Conservation (phyloP, 1,139 yeast genomes). For the Yamadazyma pseudoaaseri region DNA sequence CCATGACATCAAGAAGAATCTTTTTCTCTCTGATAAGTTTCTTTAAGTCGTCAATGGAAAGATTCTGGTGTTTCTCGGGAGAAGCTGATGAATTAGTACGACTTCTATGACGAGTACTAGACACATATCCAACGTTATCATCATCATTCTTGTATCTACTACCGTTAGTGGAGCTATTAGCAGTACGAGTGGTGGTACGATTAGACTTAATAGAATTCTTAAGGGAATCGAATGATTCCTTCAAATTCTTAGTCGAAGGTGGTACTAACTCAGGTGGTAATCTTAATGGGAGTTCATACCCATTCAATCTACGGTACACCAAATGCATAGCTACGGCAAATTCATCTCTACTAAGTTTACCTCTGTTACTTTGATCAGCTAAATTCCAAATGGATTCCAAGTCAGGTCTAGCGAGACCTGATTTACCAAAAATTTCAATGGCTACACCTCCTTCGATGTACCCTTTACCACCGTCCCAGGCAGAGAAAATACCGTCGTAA, state of each 20-base stretch:
- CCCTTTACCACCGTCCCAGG: constrained; percentile 82
- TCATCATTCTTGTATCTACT: constrained; percentile 72
- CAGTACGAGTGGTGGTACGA: constrained; percentile 24
- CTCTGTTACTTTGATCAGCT: constrained; percentile 68
- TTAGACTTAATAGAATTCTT: constrained; percentile 42
- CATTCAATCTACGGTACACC: constrained; percentile 72
- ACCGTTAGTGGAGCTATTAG: constrained; percentile 37
- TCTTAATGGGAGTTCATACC: constrained; percentile 67
- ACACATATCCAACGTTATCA: constrained; percentile 58
- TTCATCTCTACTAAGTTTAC: constrained; percentile 73
- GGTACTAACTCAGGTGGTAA: constrained; percentile 76
- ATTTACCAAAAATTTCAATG: constrained; percentile 82
- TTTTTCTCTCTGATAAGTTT: constrained; percentile 69
- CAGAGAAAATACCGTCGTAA: constrained; percentile 82
- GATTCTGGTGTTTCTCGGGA: constrained; percentile 12
- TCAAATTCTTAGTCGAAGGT: constrained; percentile 68
- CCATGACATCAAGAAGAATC: constrained; percentile 68
- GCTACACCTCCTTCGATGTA: constrained; percentile 78
- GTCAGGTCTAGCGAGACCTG: constrained; percentile 83
- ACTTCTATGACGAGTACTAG: constrained; percentile 63
- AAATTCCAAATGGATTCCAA: constrained; percentile 89
- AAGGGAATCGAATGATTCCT: constrained; percentile 43
- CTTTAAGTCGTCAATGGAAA: constrained; percentile 51
- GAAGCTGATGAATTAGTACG: constrained; percentile 11
- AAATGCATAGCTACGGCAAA: constrained; percentile 84